These are phyloP conservation scores for Glycyrrhiza uralensis DNA, from an alignment of 306 rosid genomes.

Conservation along the genomic window DNA sequence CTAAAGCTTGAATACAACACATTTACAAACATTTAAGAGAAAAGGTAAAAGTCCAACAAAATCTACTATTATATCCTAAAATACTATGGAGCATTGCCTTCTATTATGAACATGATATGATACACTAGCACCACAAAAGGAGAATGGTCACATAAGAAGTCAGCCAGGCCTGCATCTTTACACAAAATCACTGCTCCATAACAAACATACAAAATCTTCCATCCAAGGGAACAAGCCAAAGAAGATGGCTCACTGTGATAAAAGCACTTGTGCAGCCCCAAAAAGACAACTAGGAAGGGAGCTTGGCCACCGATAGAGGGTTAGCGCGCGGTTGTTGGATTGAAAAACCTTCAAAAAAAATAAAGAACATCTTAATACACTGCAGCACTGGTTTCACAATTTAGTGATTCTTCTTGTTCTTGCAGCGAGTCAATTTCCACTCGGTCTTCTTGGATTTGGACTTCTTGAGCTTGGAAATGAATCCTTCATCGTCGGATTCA, in stretches of 20 bases:
- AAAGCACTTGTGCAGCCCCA: background rate
- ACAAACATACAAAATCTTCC: background rate
- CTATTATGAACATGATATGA: background rate
- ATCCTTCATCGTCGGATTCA: slow-evolving; percentile 60
- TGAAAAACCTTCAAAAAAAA: slow-evolving; percentile 8
- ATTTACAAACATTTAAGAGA: background rate
- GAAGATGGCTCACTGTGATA: background rate
- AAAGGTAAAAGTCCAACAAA: background rate
- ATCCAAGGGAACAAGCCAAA: background rate
- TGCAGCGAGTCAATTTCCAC: slow-evolving; percentile 26
- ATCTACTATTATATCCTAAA: background rate
- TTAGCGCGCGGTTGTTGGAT: background rate
- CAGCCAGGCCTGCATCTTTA: background rate
- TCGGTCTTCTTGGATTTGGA: slow-evolving; percentile 36
- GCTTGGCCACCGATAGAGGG: background rate
- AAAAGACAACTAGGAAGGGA: background rate
- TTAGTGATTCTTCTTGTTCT: slow-evolving; percentile 30
- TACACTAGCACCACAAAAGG: background rate
- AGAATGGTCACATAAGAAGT: background rate
- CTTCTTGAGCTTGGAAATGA: slow-evolving; percentile 45
- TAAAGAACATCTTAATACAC: background rate
- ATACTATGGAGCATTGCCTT: background rate
- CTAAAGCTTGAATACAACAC: background rate
- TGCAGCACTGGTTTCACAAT: background rate
- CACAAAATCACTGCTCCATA: slow-evolving; percentile 8